phyloP scores from a whole-genome alignment of 169 alveolate genomes.

The Plasmodium inui region DNA sequence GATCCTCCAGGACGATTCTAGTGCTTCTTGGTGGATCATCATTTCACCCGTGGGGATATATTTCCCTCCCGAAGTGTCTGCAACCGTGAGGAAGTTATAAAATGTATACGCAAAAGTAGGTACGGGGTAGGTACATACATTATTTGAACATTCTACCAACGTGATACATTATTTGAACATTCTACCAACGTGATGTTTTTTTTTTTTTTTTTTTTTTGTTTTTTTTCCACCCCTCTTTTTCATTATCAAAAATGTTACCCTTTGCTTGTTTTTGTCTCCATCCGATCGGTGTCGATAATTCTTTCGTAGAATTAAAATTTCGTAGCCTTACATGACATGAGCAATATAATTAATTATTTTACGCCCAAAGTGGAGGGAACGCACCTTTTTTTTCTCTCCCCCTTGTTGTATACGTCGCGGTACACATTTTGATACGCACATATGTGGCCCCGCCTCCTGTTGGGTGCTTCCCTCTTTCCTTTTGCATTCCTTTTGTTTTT shows the following conservation, averaged over 20 bases:
- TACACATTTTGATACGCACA: too few species aligned
- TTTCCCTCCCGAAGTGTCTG: neutral
- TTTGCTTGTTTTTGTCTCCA: neutral
- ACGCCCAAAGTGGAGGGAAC: neutral
- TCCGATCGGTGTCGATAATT: neutral
- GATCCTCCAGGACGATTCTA: too few species aligned
- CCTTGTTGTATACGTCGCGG: too few species aligned
- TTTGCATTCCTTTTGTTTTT: too few species aligned
- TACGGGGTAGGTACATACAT: neutral
- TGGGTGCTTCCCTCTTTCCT: neutral
- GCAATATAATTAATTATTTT: neutral
- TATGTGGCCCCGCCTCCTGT: neutral
- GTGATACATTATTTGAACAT: neutral
- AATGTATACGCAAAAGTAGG: neutral
- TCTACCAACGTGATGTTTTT: neutral
- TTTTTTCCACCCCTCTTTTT: neutral
- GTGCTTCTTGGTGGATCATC: neutral
- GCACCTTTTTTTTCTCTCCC: neutral
- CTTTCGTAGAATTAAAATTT: conserved; percentile 4
- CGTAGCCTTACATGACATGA: neutral
- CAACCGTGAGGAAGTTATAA: neutral
- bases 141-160: neutral
- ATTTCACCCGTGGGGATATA: neutral
- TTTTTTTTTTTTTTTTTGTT: neutral
- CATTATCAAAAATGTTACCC: neutral